phyloP scores from a whole-genome alignment of 805 yeast species.

The Sugiyamaella floridensis region DNA sequence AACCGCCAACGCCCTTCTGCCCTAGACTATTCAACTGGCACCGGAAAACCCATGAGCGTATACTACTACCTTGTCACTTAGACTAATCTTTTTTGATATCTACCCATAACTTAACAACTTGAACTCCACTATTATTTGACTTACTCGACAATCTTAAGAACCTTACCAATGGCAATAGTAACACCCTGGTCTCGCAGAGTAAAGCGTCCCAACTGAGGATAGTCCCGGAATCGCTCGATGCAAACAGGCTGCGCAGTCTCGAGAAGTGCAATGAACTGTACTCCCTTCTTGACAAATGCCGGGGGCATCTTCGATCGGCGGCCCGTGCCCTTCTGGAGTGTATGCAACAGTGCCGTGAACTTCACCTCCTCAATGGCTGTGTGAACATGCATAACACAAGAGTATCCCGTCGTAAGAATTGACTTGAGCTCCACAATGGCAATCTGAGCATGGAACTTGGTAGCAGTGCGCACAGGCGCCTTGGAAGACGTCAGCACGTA shows the following conservation, averaged over 20 bases:
- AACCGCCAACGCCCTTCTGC: too few species aligned
- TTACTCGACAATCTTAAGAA: slow-evolving; percentile 64
- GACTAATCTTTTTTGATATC: too few species aligned
- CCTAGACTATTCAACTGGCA: too few species aligned
- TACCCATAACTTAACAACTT: too few species aligned
- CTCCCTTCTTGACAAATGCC: slow-evolving; percentile 97
- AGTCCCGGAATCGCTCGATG: slow-evolving; percentile 84
- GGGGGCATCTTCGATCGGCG: slow-evolving; percentile 95
- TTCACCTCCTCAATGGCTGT: slow-evolving; percentile 96
- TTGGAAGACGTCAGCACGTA: slow-evolving; percentile 81
- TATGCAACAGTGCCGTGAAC: slow-evolving; percentile 76
- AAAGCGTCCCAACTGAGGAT: slow-evolving; percentile 96
- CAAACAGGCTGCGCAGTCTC: slow-evolving; percentile 85
- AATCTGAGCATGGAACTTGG: slow-evolving; percentile 88
- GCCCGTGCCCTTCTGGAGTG: slow-evolving; percentile 93
- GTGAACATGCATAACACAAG: slow-evolving; percentile 98
- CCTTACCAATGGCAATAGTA: slow-evolving; percentile 97
- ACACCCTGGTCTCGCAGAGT: slow-evolving; percentile 98
- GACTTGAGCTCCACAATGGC: slow-evolving; percentile 96
- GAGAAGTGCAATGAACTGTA: slow-evolving; percentile 91
- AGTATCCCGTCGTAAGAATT: slow-evolving; percentile 88
- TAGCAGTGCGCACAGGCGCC: slow-evolving; percentile 86
- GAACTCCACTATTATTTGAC: neutral
- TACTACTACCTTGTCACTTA: too few species aligned
- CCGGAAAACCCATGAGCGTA: too few species aligned